phyloP scores from a whole-genome alignment of 495 filamentous ascomycete genomes.

The Cryomyces minteri region DNA sequence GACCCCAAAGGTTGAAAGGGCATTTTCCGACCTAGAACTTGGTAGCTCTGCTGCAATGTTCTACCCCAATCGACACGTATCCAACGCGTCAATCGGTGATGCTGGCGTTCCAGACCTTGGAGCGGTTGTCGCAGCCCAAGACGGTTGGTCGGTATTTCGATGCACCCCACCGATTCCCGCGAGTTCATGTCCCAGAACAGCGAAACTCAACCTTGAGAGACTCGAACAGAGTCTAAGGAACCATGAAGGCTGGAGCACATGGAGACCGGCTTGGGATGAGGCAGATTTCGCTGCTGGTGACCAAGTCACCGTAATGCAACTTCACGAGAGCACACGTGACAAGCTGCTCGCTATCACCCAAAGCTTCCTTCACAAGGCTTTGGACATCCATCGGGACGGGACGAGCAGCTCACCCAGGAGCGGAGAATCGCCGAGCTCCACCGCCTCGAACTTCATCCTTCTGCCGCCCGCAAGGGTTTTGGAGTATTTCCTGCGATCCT shows the following conservation, averaged over 20 bases:
- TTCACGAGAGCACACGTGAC: conserved; percentile 32
- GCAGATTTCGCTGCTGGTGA: conserved; percentile 28
- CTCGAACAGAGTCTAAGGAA: conserved; percentile 30
- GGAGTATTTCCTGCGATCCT: conserved; percentile 40
- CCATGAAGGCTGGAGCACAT: conserved; percentile 24
- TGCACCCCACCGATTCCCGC: conserved; percentile 34
- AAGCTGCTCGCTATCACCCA: conserved; percentile 45
- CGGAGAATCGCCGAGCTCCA: conserved; percentile 20
- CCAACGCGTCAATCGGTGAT: conserved; percentile 12
- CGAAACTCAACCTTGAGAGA: conserved; percentile 36
- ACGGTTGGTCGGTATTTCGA: conserved; percentile 36
- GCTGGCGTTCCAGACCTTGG: conserved; percentile 29
- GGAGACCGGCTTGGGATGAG: conserved; percentile 28
- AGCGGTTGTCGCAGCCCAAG: conserved; percentile 32
- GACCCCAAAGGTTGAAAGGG: conserved; percentile 17
- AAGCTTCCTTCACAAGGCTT: conserved; percentile 41
- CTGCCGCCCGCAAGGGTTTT: conserved; percentile 38
- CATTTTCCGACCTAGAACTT: conserved; percentile 17
- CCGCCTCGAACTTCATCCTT: conserved; percentile 33
- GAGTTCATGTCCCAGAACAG: conserved; percentile 33
- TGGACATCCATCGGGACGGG: conserved; percentile 34
- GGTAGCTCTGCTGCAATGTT: conserved; percentile 13
- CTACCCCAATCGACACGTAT: not conserved
- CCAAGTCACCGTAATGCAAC: conserved; percentile 22
- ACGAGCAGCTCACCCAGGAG: conserved; percentile 14